Percentiles rank a stretch among this genome's conserved stretches.
phyloP scores from a whole-genome alignment of 176 grass and related monocot species.

The Microstegium vimineum region DNA sequence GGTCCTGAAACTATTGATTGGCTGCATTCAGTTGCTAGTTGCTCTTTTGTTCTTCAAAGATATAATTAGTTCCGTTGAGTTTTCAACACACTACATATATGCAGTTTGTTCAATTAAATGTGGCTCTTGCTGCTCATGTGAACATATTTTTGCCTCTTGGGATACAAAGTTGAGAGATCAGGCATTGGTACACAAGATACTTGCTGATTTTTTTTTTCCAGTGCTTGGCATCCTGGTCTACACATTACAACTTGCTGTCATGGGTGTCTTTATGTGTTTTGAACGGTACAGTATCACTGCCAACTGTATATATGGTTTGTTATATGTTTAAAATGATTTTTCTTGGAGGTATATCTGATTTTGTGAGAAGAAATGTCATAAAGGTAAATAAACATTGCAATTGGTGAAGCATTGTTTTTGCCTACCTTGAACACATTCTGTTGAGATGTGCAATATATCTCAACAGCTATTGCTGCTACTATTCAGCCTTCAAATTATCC shows the following conservation, averaged over 20 bases:
- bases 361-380: neutral
- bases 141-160: neutral
- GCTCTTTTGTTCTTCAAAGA: neutral
- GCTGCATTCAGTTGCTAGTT: neutral
- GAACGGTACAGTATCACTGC: neutral
- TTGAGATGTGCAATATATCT: neutral
- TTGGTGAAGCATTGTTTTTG: neutral
- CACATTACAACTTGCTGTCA: neutral
- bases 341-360: neutral
- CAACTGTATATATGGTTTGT: neutral
- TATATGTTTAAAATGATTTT: neutral
- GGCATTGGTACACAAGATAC: neutral
- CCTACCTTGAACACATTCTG: neutral
- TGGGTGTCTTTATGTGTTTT: neutral
- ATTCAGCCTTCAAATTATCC: neutral
- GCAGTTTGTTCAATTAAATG: conserved; percentile 8
- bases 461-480: neutral
- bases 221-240: neutral
- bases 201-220: neutral
- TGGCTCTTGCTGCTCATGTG: neutral
- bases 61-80: neutral
- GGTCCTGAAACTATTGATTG: neutral
- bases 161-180: conserved; percentile 3
- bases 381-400: neutral
- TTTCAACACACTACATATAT: neutral